These are phyloP conservation scores for Trametes elegans DNA, from an alignment of 768 basidiomycete genomes.

Conservation along the genomic window DNA sequence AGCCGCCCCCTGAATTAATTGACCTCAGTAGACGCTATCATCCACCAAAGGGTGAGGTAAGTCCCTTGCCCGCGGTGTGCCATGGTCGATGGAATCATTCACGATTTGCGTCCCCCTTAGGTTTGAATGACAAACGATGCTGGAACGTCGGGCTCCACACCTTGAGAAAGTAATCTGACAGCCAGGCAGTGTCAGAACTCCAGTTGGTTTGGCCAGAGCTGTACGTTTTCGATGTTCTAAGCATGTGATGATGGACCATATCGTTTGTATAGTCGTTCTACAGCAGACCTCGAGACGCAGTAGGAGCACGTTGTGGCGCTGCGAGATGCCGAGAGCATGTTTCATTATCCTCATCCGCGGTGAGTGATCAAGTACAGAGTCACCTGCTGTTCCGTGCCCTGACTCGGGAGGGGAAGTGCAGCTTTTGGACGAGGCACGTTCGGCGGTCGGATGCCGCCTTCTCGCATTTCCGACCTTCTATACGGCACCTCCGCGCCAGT, in stretches of 20 bases:
- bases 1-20: conserved; percentile 2
- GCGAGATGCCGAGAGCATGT: neutral
- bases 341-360: neutral
- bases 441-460: neutral
- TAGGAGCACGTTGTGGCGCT: too few species aligned
- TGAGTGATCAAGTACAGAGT: conserved; percentile 6
- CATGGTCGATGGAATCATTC: neutral
- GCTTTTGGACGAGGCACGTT: neutral
- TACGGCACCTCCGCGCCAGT: neutral
- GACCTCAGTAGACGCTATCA: neutral
- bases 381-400: neutral
- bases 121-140: conserved; percentile 4
- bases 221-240: too few species aligned
- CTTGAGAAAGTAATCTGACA: neutral
- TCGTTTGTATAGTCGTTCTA: too few species aligned
- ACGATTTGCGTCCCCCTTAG: neutral
- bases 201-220: too few species aligned
- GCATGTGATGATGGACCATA: too few species aligned
- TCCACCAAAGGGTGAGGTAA: neutral
- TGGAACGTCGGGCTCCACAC: neutral
- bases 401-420: neutral
- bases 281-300: too few species aligned
- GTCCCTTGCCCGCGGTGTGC: neutral
- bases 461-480: neutral
- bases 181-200: neutral